A percentile compares a stretch with the other conserved stretches of the same genome.
Conservation (phyloP, 2,329 filamentous ascomycete genomes). For the Ascochyta lentis region DNA sequence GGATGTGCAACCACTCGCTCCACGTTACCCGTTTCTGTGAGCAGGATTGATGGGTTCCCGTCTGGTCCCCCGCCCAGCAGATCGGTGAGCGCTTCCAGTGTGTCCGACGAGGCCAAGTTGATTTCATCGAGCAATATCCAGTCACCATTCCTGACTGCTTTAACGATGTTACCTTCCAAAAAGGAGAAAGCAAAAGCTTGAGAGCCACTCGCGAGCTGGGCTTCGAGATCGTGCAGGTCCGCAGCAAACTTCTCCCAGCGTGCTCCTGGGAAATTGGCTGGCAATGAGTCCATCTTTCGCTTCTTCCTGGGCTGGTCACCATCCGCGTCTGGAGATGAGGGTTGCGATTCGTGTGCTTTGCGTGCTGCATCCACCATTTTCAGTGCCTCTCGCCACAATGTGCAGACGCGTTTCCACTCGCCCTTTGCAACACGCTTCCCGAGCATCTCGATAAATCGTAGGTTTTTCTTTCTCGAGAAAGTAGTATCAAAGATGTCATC, state of each 20-base stretch:
- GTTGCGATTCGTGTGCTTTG: conserved; percentile 51
- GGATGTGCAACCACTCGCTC: conserved; percentile 89
- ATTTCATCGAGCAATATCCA: conserved; percentile 98
- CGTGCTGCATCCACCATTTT: conserved; percentile 74
- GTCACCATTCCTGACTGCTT: conserved; percentile 93
- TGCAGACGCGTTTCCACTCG: conserved; percentile 86
- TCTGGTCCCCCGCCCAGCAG: conserved; percentile 76
- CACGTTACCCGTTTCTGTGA: conserved; percentile 93
- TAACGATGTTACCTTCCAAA: conserved; percentile 93
- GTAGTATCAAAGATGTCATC: conserved; percentile 86
- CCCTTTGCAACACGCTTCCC: conserved; percentile 79
- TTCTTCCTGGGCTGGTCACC: conserved; percentile 76
- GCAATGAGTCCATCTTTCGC: conserved; percentile 64
- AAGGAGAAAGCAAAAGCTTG: conserved; percentile 92
- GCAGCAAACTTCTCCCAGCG: conserved; percentile 83
- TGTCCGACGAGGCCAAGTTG: conserved; percentile 93
- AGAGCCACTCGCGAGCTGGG: conserved; percentile 75
- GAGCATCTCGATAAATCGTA: conserved; percentile 78
- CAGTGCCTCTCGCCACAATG: conserved; percentile 86
- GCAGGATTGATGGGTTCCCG: conserved; percentile 78
- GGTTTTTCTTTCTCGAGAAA: conserved; percentile 87
- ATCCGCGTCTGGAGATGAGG: conserved; percentile 48
- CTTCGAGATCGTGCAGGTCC: conserved; percentile 78
- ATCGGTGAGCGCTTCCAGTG: conserved; percentile 90
- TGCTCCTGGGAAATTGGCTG: conserved; percentile 62